A percentile compares a stretch with the other conserved stretches of the same genome.
Evolutionary conservation across 768 basidiomycete genomes (phyloP).

Genomic region (Suillus ampliporus): DNA sequence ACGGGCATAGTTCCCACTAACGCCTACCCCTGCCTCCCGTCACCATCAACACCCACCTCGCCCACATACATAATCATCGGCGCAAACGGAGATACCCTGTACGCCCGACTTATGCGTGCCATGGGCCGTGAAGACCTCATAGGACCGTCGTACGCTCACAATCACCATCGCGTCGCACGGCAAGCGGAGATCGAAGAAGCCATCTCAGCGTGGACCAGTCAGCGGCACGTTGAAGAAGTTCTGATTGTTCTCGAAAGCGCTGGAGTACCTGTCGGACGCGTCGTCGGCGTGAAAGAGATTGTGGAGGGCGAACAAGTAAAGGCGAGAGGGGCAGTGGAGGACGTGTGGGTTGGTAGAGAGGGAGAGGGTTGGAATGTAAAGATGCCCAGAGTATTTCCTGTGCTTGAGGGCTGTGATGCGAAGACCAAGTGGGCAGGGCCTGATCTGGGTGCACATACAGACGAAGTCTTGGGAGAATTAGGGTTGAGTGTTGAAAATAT

Average conservation of each 20-base stretch:
- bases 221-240: constrained; percentile 58
- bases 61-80: constrained; percentile 72
- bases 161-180: constrained; percentile 47
- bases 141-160: constrained; percentile 54
- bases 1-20: constrained; percentile 81
- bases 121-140: constrained; percentile 65
- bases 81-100: constrained; percentile 74
- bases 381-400: constrained; percentile 69
- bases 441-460: constrained; percentile 64
- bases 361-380: constrained; percentile 64
- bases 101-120: constrained; percentile 66
- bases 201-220: constrained; percentile 63
- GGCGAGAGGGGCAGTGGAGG: constrained; percentile 61
- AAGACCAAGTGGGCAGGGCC: constrained; percentile 73
- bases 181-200: constrained; percentile 62
- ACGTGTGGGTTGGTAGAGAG: constrained; percentile 55
- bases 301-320: constrained; percentile 60
- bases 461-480: constrained; percentile 53
- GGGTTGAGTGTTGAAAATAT: constrained; percentile 46
- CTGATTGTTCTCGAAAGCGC: constrained; percentile 52
- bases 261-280: constrained; percentile 68
- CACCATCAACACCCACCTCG: constrained; percentile 41
- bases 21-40: constrained; percentile 69
- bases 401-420: constrained; percentile 62
- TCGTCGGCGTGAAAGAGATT: constrained; percentile 66